phyloP scores from a whole-genome alignment of 2,329 filamentous ascomycete species.

The Laburnicola sp. region DNA sequence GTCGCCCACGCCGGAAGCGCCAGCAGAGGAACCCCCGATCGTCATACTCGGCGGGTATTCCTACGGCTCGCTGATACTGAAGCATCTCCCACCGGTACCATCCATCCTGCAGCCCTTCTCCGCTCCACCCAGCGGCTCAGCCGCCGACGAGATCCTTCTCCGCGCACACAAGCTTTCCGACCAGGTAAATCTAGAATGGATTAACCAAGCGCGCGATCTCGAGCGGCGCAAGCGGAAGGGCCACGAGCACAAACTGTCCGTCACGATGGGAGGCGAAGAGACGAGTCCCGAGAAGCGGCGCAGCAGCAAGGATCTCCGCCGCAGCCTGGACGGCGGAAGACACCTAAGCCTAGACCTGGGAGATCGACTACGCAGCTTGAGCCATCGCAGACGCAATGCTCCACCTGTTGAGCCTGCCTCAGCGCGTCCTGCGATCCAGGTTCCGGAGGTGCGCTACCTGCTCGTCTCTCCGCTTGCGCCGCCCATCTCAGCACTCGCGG shows the following conservation, averaged over 20 bases:
- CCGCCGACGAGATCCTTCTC: constrained; percentile 69
- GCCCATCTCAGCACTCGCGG: constrained; percentile 45
- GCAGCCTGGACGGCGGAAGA: constrained; percentile 36
- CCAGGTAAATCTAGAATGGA: constrained; percentile 59
- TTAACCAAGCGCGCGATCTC: constrained; percentile 24
- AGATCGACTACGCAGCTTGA: constrained; percentile 31
- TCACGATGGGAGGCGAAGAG: constrained; percentile 54
- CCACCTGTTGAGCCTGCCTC: constrained; percentile 13
- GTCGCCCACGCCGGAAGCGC: constrained; percentile 3
- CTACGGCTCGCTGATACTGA: constrained; percentile 83
- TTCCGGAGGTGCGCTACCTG: constrained; percentile 44
- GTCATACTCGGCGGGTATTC: constrained; percentile 80
- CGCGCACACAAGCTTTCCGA: constrained; percentile 70
- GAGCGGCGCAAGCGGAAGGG: constrained; percentile 20
- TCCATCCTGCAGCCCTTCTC: constrained; percentile 64
- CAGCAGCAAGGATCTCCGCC: constrained; percentile 46
- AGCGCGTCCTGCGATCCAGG: constrained; percentile 2
- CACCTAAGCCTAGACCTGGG: constrained; percentile 45
- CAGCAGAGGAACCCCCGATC: constrained; percentile 16
- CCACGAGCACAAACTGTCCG: constrained; percentile 26
- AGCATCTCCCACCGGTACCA: constrained; percentile 64
- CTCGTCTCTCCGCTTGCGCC: constrained; percentile 53
- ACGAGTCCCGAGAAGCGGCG: constrained; percentile 45
- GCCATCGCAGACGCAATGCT: constrained; percentile 17
- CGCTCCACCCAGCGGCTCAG: constrained; percentile 56